Conservation (phyloP, 805 yeast genomes). For the Ogataea methylovora region DNA sequence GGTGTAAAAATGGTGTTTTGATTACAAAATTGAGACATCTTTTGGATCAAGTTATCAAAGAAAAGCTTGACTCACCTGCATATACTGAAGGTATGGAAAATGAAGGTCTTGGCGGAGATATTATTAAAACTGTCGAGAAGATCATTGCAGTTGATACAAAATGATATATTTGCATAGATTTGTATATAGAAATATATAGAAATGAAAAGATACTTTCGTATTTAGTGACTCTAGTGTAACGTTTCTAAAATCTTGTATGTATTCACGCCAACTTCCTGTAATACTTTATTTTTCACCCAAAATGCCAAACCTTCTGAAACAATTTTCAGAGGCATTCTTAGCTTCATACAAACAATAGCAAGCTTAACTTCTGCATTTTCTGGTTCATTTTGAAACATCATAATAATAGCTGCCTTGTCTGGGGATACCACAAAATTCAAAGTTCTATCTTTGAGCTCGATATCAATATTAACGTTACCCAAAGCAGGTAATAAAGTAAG, state of each 20-base stretch:
- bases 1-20: slow-evolving; percentile 91
- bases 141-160: slow-evolving; percentile 17
- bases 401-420: slow-evolving; percentile 55
- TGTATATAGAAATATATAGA: neutral
- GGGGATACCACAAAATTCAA: slow-evolving; percentile 48
- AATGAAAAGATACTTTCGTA: neutral
- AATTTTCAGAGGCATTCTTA: slow-evolving; percentile 35
- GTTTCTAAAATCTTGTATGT: slow-evolving; percentile 34
- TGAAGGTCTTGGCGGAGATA: slow-evolving; percentile 24
- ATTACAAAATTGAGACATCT: slow-evolving; percentile 61
- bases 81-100: slow-evolving; percentile 14
- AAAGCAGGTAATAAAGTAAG: slow-evolving; percentile 48
- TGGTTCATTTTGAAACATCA: slow-evolving; percentile 17
- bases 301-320: slow-evolving; percentile 37
- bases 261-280: slow-evolving; percentile 32
- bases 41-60: slow-evolving; percentile 61
- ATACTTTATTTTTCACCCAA: slow-evolving; percentile 59
- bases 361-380: slow-evolving; percentile 16
- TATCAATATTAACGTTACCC: slow-evolving; percentile 55
- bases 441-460: slow-evolving; percentile 41
- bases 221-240: slow-evolving; percentile 12
- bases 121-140: slow-evolving; percentile 33
- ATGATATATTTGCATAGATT: neutral
- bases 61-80: slow-evolving; percentile 46
- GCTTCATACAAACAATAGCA: slow-evolving; percentile 25